Conservation (phyloP, 768 basidiomycete species). For the Hydnum rufescens region DNA sequence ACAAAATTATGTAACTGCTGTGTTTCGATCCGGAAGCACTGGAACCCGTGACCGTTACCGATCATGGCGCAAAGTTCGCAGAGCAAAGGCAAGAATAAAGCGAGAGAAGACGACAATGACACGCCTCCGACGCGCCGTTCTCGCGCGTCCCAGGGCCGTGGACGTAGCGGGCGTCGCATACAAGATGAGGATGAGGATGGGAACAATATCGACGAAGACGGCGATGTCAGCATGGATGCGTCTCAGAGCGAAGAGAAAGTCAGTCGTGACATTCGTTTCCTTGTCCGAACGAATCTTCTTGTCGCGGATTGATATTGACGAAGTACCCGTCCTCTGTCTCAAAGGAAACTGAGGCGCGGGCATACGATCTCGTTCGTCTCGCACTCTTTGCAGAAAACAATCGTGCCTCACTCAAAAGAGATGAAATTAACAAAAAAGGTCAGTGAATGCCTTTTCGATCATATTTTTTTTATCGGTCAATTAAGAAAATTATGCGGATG, state of each 20-base stretch:
- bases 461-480: background rate
- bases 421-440: constrained; percentile 84
- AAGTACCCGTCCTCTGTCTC: background rate
- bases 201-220: background rate
- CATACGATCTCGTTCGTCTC: constrained; percentile 53
- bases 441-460: constrained; percentile 1
- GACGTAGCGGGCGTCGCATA: too few relatives aligned
- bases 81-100: too few relatives aligned
- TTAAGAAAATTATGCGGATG: background rate
- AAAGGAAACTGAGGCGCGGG: constrained; percentile 24
- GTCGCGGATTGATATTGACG: background rate
- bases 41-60: too few relatives aligned
- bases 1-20: too few relatives aligned
- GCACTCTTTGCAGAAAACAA: constrained; percentile 67
- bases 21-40: too few relatives aligned
- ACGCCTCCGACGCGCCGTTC: too few relatives aligned
- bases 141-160: too few relatives aligned
- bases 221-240: background rate
- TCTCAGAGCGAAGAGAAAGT: too few relatives aligned
- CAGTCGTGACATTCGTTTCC: too few relatives aligned
- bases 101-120: too few relatives aligned
- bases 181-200: background rate
- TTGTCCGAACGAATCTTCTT: too few relatives aligned
- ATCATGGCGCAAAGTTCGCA: too few relatives aligned
- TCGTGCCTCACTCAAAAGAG: constrained; percentile 42